Percentiles rank a stretch among this genome's conserved stretches.
Conservation (phyloP, 345 rosid genomes). For the Theobroma cacao region DNA sequence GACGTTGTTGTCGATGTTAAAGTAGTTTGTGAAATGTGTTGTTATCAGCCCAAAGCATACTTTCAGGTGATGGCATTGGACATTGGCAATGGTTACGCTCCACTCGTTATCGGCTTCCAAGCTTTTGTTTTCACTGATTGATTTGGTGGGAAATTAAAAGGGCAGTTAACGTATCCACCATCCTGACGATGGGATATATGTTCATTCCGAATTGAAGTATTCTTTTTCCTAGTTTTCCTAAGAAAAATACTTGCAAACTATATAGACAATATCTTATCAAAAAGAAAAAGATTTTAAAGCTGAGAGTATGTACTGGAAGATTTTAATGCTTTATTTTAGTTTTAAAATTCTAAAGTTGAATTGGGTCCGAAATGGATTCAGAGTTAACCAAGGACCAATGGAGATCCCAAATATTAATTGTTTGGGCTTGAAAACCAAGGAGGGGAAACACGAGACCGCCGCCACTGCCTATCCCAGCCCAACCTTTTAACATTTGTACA, state of each 20-base stretch:
- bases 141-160: too few relatives aligned
- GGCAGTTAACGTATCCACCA: too few relatives aligned
- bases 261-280: too few relatives aligned
- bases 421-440: background rate
- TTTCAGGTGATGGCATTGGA: background rate
- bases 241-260: too few relatives aligned
- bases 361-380: background rate
- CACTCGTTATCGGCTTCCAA: background rate
- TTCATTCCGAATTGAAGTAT: too few relatives aligned
- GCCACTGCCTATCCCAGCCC: background rate
- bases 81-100: background rate
- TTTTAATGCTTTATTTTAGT: too few relatives aligned
- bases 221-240: too few relatives aligned
- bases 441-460: background rate
- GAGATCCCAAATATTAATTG: background rate
- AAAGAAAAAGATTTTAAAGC: too few relatives aligned
- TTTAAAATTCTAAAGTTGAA: background rate
- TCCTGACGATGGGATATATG: too few relatives aligned
- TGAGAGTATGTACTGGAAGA: too few relatives aligned
- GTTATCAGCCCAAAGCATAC: background rate
- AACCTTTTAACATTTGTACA: background rate
- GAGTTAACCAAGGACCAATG: background rate
- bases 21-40: background rate
- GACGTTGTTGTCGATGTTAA: background rate
- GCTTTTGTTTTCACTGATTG: too few relatives aligned